Evolutionary conservation across 345 rosid genomes (phyloP).

Genomic region (Nephelium lappaceum): DNA sequence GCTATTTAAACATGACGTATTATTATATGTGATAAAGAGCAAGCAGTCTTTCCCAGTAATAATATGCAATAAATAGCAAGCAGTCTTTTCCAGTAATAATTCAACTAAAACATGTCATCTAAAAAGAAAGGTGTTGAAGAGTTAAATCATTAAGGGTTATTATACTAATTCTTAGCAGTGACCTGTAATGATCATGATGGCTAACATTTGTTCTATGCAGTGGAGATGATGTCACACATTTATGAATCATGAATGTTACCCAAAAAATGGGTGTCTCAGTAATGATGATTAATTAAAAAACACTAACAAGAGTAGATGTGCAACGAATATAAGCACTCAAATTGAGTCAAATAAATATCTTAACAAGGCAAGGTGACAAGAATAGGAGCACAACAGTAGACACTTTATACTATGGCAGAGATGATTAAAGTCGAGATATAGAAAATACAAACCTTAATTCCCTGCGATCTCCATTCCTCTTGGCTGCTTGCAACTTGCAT

Average conservation of each 20-base stretch:
- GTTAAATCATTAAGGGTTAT: too few relatives aligned
- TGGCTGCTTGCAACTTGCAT: conserved; percentile 51
- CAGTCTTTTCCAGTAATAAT: neutral
- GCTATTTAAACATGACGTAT: neutral
- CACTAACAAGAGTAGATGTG: too few relatives aligned
- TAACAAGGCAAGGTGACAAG: neutral
- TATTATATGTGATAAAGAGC: neutral
- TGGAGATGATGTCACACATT: neutral
- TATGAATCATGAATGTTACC: too few relatives aligned
- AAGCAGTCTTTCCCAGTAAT: too few relatives aligned
- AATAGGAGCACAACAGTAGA: neutral
- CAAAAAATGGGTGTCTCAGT: too few relatives aligned
- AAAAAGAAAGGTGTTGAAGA: neutral
- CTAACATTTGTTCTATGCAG: neutral
- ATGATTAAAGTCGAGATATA: too few relatives aligned
- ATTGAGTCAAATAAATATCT: too few relatives aligned
- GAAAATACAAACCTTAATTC: conserved; percentile 52
- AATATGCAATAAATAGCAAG: too few relatives aligned
- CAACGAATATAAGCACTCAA: neutral
- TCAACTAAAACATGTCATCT: neutral
- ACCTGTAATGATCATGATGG: neutral
- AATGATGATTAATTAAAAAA: too few relatives aligned
- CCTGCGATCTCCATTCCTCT: conserved; percentile 52
- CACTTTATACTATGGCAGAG: too few relatives aligned
- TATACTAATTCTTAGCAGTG: neutral